These are phyloP conservation scores for Amanita rubescens DNA, from an alignment of 768 basidiomycete genomes.

Conservation along the genomic window DNA sequence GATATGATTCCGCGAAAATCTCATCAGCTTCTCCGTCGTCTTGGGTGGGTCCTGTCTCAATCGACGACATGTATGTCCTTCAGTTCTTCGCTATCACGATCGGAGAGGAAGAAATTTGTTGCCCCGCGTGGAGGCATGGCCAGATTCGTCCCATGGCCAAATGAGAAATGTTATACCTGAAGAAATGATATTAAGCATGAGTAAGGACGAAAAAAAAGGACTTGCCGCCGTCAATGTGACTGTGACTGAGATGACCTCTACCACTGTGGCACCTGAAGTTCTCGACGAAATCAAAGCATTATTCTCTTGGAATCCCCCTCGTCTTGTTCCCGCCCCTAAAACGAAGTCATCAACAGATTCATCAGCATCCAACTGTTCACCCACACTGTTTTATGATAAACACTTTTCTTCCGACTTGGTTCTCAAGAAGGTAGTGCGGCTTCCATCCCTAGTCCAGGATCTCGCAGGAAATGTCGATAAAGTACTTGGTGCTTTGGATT, in stretches of 20 bases:
- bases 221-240: neutral
- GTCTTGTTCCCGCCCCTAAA: neutral
- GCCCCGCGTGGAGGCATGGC: too few species aligned
- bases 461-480: slow-evolving; percentile 4
- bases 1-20: too few species aligned
- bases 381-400: slow-evolving; percentile 7
- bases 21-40: too few species aligned
- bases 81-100: too few species aligned
- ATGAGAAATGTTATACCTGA: too few species aligned
- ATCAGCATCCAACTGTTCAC: neutral
- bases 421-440: slow-evolving; percentile 4
- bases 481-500: slow-evolving; percentile 8
- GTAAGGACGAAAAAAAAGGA: too few species aligned
- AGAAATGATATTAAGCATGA: too few species aligned
- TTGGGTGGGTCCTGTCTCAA: too few species aligned
- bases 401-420: slow-evolving; percentile 8
- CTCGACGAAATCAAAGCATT: neutral
- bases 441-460: slow-evolving; percentile 6
- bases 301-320: slow-evolving; percentile 1
- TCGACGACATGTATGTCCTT: too few species aligned
- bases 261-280: neutral
- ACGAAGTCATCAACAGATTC: neutral
- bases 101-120: too few species aligned
- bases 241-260: neutral
- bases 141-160: too few species aligned